Base-by-base conservation (phyloP, 2,329 filamentous ascomycete species). In the Knufia petricola region DNA sequence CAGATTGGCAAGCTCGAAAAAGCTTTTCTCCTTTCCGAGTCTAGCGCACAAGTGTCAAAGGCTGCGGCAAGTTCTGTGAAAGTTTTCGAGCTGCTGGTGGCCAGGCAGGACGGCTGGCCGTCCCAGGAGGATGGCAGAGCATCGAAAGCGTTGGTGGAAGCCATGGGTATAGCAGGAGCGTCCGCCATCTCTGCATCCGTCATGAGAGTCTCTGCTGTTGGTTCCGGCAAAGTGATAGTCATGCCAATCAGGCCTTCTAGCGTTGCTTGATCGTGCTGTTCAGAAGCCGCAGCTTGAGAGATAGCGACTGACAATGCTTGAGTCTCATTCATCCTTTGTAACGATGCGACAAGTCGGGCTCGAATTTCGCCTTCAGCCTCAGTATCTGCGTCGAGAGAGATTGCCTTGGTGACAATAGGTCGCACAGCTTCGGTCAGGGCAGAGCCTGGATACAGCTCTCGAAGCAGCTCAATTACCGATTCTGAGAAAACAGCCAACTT, bases 211-310 rank as follows among this genome's bases (percentile, higher is more conserved):
- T 69, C 65, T 1, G 69, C 57, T 45, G 71, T 69, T n/a, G 74
- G 69, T 15, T 78, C 64, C 31, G 73, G 63, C 38, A 76, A 63
- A 34, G 82, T 77, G 52, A 89, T 78, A 8, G 81, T 77, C 7
- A 82, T 78, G 48, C 86, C 82, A 17, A 94, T 72, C 56, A 79
- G 83, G 67, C 86, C 75, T 66, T 92, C 85, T 15, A 92, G 68
- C 41, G 81, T 76, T 52, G 87, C 79, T 38, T 92, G 76, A 59
- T 92, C 83, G 51, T 87, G 74, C 10, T 82, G 77, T 6, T 79
- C 76, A 34, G 83, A 77, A 30, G 79, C 71, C 31, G 90, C 75
- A 3, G 82, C 76, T n/a, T 73, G 73, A 52, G 80, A 74, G 50
- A 92, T 78, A n/a, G 82, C 70, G 21, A 76, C 72, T 10, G 80